These are phyloP conservation scores for Backusella psychrophila DNA, from an alignment of 192 early-diverging fungal species.

Conservation along the genomic window DNA sequence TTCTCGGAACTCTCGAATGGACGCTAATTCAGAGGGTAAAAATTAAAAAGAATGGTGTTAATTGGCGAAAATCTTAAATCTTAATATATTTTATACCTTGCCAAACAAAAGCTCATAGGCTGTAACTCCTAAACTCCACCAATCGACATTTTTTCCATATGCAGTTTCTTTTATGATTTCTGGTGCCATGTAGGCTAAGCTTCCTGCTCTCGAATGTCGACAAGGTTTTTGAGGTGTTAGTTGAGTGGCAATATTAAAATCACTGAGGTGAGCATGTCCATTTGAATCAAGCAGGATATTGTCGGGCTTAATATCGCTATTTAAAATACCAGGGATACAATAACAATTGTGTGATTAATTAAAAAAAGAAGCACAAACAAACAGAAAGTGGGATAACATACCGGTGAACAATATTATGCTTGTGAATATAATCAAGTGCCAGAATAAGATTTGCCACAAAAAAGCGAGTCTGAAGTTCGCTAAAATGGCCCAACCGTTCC, in stretches of 20 bases:
- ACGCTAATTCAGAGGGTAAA: slow-evolving; percentile 45
- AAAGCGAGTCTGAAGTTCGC: slow-evolving; percentile 62
- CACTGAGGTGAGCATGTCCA: slow-evolving; percentile 79
- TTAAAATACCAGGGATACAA: slow-evolving; percentile 6
- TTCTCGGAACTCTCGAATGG: slow-evolving; percentile 85
- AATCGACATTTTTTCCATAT: slow-evolving; percentile 49
- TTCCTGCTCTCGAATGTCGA: slow-evolving; percentile 71
- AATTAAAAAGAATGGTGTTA: not conserved
- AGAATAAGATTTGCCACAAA: slow-evolving; percentile 69
- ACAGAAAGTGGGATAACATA: slow-evolving; percentile 3
- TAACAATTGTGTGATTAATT: not conserved
- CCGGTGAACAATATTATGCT: slow-evolving; percentile 66
- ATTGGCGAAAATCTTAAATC: slow-evolving; percentile 37
- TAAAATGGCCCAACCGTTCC: slow-evolving; percentile 62
- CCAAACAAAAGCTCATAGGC: slow-evolving; percentile 73
- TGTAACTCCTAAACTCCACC: slow-evolving; percentile 85
- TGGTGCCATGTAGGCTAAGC: slow-evolving; percentile 87
- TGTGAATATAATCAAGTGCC: slow-evolving; percentile 67
- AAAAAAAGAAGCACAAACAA: not conserved
- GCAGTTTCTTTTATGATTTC: slow-evolving; percentile 63
- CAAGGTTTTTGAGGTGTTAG: slow-evolving; percentile 58
- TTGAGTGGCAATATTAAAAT: slow-evolving; percentile 84
- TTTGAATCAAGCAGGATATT: slow-evolving; percentile 76
- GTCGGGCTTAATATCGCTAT: slow-evolving; percentile 81
- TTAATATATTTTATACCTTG: slow-evolving; percentile 52